phyloP scores from a whole-genome alignment of 306 rosid species.

The Vachellia collinsii region DNA sequence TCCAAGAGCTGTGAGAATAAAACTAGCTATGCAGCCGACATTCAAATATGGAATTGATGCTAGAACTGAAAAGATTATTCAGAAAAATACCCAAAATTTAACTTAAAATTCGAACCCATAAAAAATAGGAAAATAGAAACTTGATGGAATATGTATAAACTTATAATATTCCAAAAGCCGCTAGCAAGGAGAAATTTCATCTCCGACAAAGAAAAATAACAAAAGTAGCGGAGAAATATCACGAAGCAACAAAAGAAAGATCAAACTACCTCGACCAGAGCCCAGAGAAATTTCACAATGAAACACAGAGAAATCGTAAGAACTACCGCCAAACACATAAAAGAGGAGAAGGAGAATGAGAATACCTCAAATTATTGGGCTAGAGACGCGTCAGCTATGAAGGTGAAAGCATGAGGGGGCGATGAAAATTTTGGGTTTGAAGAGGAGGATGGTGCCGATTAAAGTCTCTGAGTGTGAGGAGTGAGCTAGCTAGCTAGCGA shows the following conservation, averaged over 20 bases:
- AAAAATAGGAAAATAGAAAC: neutral
- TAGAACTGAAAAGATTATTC: neutral
- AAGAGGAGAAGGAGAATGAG: neutral
- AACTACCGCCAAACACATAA: neutral
- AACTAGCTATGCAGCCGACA: neutral
- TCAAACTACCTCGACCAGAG: neutral
- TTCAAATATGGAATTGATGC: too few relatives aligned
- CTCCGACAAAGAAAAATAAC: too few relatives aligned
- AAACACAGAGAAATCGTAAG: neutral
- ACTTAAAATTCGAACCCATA: neutral
- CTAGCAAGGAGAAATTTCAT: too few relatives aligned
- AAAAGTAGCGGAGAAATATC: neutral
- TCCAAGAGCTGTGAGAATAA: neutral
- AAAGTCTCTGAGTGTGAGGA: neutral
- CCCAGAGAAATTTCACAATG: neutral
- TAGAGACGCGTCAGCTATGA: neutral
- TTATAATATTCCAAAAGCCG: too few relatives aligned
- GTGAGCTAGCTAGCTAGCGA: neutral
- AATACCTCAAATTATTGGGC: too few relatives aligned
- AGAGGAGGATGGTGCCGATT: neutral
- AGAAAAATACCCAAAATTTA: neutral
- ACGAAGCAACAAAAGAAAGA: neutral
- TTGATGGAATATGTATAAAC: neutral
- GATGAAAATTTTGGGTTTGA: neutral
- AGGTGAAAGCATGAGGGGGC: neutral